These are phyloP conservation scores for Magnolia kwangsiensis DNA, from an alignment of 164 flowering plant species.

Conservation along the genomic window DNA sequence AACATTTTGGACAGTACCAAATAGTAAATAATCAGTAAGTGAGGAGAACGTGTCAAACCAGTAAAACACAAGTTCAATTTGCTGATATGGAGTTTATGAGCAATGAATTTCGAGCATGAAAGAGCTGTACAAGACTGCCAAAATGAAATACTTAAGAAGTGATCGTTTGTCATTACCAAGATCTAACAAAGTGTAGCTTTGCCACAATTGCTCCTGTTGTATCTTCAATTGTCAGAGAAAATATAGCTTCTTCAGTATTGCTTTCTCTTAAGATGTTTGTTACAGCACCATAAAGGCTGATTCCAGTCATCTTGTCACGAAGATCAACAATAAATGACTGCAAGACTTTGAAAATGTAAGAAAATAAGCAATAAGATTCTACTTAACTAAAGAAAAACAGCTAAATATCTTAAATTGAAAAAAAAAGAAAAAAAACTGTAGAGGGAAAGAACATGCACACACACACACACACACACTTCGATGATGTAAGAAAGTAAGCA, in stretches of 20 bases:
- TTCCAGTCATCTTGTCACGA: conserved; percentile 80
- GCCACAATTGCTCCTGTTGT: conserved; percentile 59
- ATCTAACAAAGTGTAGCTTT: conserved; percentile 61
- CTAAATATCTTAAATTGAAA: no score
- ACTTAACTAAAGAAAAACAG: neutral
- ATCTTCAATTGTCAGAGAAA: conserved; percentile 64
- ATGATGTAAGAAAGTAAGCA: conserved; percentile 14
- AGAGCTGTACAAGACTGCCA: no score
- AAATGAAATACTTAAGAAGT: neutral
- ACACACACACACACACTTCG: conserved; percentile 10
- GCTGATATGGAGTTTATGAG: no score
- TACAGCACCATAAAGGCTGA: conserved; percentile 82
- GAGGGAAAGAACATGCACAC: neutral
- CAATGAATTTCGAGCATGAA: no score
- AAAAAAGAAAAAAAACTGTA: neutral
- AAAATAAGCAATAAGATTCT: neutral
- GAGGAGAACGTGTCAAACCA: no score
- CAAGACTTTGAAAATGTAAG: conserved; percentile 34
- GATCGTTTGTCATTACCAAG: conserved; percentile 45
- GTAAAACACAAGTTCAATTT: no score
- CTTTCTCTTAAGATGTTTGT: conserved; percentile 45
- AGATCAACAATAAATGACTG: conserved; percentile 82
- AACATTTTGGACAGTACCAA: no score
- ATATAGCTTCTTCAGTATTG: conserved; percentile 31
- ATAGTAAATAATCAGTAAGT: no score